Evolutionary conservation across 192 early-diverging fungal genomes (phyloP).

Genomic region (Coemansia guatemalensis): DNA sequence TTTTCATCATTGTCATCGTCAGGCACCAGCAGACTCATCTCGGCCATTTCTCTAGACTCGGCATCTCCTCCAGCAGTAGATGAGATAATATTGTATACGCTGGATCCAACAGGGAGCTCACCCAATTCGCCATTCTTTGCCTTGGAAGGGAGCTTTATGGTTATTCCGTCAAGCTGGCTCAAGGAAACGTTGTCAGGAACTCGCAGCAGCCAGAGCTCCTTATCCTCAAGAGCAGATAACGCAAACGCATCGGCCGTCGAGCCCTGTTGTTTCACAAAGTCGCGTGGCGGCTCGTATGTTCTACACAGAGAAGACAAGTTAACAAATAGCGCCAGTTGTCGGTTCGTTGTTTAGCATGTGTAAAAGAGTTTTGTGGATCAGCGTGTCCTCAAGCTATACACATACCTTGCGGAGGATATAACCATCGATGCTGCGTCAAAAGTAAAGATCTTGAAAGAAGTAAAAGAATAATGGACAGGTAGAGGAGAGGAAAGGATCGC

Average conservation of each 20-base stretch:
- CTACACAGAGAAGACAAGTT: background rate
- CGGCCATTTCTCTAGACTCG: constrained; percentile 45
- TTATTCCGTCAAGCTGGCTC: constrained; percentile 34
- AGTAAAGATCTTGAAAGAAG: too few relatives aligned
- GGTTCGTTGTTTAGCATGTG: background rate
- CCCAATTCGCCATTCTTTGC: constrained; percentile 28
- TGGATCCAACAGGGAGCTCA: constrained; percentile 10
- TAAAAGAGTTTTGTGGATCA: background rate
- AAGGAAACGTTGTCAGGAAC: constrained; percentile 40
- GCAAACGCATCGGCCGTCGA: constrained; percentile 7
- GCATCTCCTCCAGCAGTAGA: constrained; percentile 7
- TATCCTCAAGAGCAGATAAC: constrained; percentile 18
- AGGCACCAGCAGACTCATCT: constrained; percentile 46
- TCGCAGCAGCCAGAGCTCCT: constrained; percentile 51
- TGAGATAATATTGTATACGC: constrained; percentile 29
- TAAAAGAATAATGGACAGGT: background rate
- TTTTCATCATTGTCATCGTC: constrained; percentile 28
- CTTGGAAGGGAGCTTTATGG: constrained; percentile 37
- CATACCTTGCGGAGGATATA: too few relatives aligned
- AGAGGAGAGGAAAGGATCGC: too few relatives aligned
- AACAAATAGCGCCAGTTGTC: too few relatives aligned
- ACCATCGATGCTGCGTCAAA: too few relatives aligned
- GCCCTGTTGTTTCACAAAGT: constrained; percentile 27
- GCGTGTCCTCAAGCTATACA: background rate
- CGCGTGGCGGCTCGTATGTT: constrained; percentile 35